phyloP scores from a whole-genome alignment of 1,284 basidiomycete species.

The Ceratobasidium sp. region DNA sequence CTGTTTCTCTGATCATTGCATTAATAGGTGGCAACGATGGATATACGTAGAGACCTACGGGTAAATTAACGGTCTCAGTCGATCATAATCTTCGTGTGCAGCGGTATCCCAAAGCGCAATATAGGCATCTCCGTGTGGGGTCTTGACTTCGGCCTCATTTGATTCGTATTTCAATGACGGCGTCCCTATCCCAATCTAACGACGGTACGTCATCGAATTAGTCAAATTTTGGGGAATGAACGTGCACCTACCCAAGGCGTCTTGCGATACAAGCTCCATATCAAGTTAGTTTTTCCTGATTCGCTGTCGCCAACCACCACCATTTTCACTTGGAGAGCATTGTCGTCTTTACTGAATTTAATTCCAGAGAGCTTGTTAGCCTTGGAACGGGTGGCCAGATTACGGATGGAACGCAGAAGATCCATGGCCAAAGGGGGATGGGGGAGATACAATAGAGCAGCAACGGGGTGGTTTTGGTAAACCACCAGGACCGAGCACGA shows the following conservation, averaged over 20 bases:
- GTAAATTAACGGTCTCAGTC: slow-evolving; percentile 10
- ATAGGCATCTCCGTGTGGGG: not conserved
- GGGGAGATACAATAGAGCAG: no score
- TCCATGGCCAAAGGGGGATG: not conserved
- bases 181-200: not conserved
- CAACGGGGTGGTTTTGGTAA: no score
- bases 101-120: slow-evolving; percentile 3
- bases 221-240: not conserved
- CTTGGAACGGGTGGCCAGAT: not conserved
- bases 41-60: slow-evolving; percentile 5
- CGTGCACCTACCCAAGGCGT: slow-evolving; percentile 2
- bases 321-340: slow-evolving; percentile 1
- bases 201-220: not conserved
- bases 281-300: slow-evolving; percentile 28
- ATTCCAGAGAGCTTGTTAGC: slow-evolving; percentile 10
- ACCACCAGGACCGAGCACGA: no score
- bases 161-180: not conserved
- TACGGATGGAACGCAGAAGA: not conserved
- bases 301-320: slow-evolving; percentile 14
- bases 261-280: not conserved
- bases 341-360: not conserved
- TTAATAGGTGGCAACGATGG: not conserved
- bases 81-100: slow-evolving; percentile 1
- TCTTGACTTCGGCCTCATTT: not conserved
- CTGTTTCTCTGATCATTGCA: not conserved